Base-by-base conservation (phyloP, 1,139 yeast species). In the Candida sanyaensis region DNA sequence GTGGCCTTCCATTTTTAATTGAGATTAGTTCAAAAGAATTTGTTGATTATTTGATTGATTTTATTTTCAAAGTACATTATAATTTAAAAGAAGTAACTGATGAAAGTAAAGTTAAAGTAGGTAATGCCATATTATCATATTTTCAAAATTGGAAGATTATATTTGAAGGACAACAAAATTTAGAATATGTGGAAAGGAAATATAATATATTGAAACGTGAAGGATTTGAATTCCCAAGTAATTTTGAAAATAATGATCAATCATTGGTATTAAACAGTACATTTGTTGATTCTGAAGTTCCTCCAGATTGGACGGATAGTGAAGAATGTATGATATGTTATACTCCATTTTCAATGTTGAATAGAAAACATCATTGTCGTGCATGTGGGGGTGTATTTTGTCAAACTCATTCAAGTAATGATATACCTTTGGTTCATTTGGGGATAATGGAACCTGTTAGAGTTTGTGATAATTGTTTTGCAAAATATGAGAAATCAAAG, bases 251-350 rank as follows among this genome's bases (percentile, higher is more conserved):
- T 43, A 43, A 30, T 23, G 52, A 51, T 24, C 47, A 50, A n/a
- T 61, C 68, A 36, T 64, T 60, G 39, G 65, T 74, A 38, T 36
- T 36, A 6, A 78, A 75, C 41, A 65, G 75, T 42, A 73, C 69
- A 21, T 82, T 91, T 65, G 82, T 92, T 47, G 98, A 93, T 62
- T 81, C 97, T 1, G 88, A 85, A 52, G 92, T 93, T 5, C 97
- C 99, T 3, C 99, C 99, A 0, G 98, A 92, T 59, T 93, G 99
- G 99, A 85, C 88, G 24, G 99, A 95, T 61, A 86, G 91, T 13
- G 96, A 91, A 59, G 90, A 89, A 10, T 93, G 99, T 65, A 92
- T 95, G 98, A 84, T 89, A 50, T 90, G 98, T 59, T 91, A 96
- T 47, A 82, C 78, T 33, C 73, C 86, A 11, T 93, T 93, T 60